These are phyloP conservation scores for Thalassiosira hispida DNA, from an alignment of 352 stramenopile species.

Conservation along the genomic window DNA sequence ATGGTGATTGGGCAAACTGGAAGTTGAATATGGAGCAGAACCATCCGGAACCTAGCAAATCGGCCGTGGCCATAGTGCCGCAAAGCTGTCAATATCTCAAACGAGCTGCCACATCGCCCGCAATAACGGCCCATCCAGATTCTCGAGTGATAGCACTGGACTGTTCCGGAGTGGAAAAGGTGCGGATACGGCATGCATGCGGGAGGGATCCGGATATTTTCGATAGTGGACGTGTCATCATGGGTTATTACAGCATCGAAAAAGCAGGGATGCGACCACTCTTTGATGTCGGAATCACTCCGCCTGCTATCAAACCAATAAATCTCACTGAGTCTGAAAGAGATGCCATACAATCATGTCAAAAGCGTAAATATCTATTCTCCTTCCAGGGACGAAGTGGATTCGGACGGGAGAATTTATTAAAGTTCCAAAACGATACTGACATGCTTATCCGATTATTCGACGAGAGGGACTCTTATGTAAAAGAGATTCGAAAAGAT, in stretches of 20 bases:
- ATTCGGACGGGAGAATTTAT: background rate
- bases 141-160: slow-evolving; percentile 1
- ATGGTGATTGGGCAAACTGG: background rate
- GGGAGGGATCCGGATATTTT: background rate
- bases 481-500: background rate
- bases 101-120: background rate
- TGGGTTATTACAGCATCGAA: background rate
- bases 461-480: slow-evolving; percentile 2
- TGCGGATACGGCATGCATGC: background rate
- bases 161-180: background rate
- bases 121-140: background rate
- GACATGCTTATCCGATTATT: no score
- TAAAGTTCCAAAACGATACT: no score
- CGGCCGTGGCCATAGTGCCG: no score
- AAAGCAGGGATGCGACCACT: background rate
- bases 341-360: background rate
- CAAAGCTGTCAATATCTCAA: slow-evolving; percentile 4
- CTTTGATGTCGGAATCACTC: slow-evolving; percentile 14
- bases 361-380: slow-evolving; percentile 4
- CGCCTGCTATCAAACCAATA: slow-evolving; percentile 15
- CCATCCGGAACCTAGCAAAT: background rate
- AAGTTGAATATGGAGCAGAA: background rate
- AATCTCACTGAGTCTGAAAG: background rate
- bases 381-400: slow-evolving; percentile 10
- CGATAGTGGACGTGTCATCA: slow-evolving; percentile 6